Percentiles rank a stretch among this genome's conserved stretches.
Conservation (phyloP, 1,284 basidiomycete species). For the Testicularia cyperi region DNA sequence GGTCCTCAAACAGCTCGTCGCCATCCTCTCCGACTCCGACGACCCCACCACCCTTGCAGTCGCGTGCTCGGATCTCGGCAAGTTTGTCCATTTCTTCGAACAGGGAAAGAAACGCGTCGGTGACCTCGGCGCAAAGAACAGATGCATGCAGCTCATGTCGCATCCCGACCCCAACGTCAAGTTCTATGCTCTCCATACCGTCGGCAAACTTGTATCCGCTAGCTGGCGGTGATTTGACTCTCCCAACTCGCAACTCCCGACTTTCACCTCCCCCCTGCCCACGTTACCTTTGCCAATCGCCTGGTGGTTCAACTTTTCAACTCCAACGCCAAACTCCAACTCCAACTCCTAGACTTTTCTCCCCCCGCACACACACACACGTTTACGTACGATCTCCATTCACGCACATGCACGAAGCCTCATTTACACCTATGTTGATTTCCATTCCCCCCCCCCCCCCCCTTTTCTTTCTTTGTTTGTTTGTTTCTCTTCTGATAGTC, state of each 20-base stretch:
- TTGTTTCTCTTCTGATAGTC: too few species aligned
- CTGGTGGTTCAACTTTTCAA: too few species aligned
- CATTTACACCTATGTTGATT: neutral
- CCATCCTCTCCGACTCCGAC: constrained; percentile 51
- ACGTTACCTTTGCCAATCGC: too few species aligned
- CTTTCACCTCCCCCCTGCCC: too few species aligned
- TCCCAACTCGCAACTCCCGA: too few species aligned
- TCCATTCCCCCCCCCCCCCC: neutral
- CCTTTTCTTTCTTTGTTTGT: constrained; percentile 1
- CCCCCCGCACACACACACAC: too few species aligned
- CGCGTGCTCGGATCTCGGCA: constrained; percentile 53
- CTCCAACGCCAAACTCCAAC: too few species aligned
- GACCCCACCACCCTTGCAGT: constrained; percentile 49
- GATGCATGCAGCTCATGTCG: constrained; percentile 92
- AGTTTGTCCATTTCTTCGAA: constrained; percentile 53
- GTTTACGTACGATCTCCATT: too few species aligned
- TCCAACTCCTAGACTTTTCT: too few species aligned
- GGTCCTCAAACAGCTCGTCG: constrained; percentile 84
- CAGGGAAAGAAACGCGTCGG: constrained; percentile 66
- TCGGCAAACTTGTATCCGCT: constrained; percentile 47
- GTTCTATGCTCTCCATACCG: constrained; percentile 73
- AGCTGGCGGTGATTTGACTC: constrained; percentile 43
- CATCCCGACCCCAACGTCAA: constrained; percentile 84
- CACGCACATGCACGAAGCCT: too few species aligned
- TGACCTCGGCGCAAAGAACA: constrained; percentile 81